phyloP scores from a whole-genome alignment of 2,329 filamentous ascomycete genomes.

The Xylariaceae sp. region DNA sequence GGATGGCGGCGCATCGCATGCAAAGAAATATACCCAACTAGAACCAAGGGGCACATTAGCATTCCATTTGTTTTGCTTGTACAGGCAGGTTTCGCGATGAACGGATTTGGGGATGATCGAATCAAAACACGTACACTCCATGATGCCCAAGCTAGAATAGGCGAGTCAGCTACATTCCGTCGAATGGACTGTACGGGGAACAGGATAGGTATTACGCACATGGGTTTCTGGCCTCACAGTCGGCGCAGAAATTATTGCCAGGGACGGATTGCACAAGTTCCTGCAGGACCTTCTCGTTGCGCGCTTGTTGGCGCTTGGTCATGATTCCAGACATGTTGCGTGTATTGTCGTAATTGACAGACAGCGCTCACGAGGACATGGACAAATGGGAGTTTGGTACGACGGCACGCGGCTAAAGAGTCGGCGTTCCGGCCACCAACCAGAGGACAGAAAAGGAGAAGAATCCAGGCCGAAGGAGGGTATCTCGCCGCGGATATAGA shows the following conservation, averaged over 20 bases:
- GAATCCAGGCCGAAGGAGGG: constrained; percentile 20
- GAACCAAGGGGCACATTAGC: constrained; percentile 20
- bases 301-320: constrained; percentile 96
- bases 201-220: constrained; percentile 57
- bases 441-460: constrained; percentile 15
- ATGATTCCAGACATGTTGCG: constrained; percentile 68
- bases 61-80: constrained; percentile 8
- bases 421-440: constrained; percentile 16
- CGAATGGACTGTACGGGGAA: neutral
- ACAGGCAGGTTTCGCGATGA: constrained; percentile 1
- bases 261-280: constrained; percentile 82
- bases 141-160: constrained; percentile 79
- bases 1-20: constrained; percentile 93
- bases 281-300: constrained; percentile 90
- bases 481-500: constrained; percentile 23
- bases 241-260: constrained; percentile 92
- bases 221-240: constrained; percentile 90
- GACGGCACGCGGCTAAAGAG: constrained; percentile 23
- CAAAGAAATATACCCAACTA: constrained; percentile 95
- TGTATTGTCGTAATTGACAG: constrained; percentile 3
- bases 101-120: constrained; percentile 1
- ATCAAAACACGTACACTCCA: constrained; percentile 74
- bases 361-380: constrained; percentile 17
- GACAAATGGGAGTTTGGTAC: constrained; percentile 6
- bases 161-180: constrained; percentile 9